Conservation (phyloP, 1,284 basidiomycete genomes). For the Salmacisia buchloeana region DNA sequence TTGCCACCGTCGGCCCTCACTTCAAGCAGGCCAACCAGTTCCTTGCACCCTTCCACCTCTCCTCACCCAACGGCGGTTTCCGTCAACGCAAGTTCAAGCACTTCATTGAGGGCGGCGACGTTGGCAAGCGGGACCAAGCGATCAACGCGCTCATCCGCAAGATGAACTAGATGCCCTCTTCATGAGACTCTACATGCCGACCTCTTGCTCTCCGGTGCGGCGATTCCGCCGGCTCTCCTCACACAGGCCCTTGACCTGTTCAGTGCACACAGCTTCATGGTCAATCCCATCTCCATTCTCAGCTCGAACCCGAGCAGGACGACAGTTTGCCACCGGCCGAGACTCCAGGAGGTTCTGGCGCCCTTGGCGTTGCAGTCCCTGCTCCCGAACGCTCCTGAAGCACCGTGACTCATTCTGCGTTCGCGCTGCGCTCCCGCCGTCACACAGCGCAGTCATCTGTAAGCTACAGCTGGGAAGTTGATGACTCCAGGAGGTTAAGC, state of each 20-base stretch:
- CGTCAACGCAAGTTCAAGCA: slow-evolving; percentile 87
- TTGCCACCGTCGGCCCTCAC: slow-evolving; percentile 87
- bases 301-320: too few species aligned
- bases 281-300: neutral
- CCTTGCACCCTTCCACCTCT: slow-evolving; percentile 99
- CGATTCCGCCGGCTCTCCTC: neutral
- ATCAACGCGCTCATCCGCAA: slow-evolving; percentile 96
- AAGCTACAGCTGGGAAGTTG: too few species aligned
- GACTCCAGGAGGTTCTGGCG: too few species aligned
- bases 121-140: slow-evolving; percentile 84
- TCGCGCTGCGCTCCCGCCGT: too few species aligned
- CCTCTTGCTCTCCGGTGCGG: neutral
- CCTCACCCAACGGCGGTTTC: slow-evolving; percentile 98
- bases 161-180: slow-evolving; percentile 68
- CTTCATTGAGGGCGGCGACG: slow-evolving; percentile 64
- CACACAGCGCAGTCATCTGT: too few species aligned
- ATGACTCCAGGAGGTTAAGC: too few species aligned
- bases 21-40: slow-evolving; percentile 53
- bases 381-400: too few species aligned
- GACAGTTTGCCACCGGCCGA: too few species aligned
- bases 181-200: neutral
- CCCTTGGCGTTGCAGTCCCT: too few species aligned
- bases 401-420: too few species aligned
- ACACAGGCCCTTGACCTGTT: neutral
- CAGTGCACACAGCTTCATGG: neutral